Evolutionary conservation across 208 protist species (phyloP), one percentile per base, ranked within the genome.

Genomic region (Borovskyia barvae): DNA sequence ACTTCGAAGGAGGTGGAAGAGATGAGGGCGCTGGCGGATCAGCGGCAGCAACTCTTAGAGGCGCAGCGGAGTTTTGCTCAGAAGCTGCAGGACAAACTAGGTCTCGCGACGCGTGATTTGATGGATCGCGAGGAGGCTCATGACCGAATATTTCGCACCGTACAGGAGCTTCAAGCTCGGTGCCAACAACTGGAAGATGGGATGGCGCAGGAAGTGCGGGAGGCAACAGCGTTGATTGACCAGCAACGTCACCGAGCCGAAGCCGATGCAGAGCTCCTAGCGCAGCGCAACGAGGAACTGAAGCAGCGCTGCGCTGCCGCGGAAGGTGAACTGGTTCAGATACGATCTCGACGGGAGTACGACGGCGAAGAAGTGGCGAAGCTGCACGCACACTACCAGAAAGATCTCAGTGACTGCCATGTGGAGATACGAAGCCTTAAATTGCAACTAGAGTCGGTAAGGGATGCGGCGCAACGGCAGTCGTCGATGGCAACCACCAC

Each of bases 371-470:
- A 63, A n/a, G 32, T 42, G 28, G 58, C 36, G 28, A 32, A 62
- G 19, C 56, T 59, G 2, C 57, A 64, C 7, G 24, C 33, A 8
- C 53, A 61, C n/a, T 54, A 71, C 17, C 54, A 59, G 29, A 45
- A 55, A 17, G 45, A 49, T 17, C 19, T 68, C 4, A 32, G 46
- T 36, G 62, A 60, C 9, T 58, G 58, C 19, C 39, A 50, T 25
- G 56, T 80, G 17, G 77, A 82, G 47, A 42, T 58, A 11, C 57
- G 56, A 9, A 73, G 66, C 28, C 42, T 73, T 17, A 42, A 64
- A 33, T 46, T 73, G 36, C 66, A 62, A 37, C 66, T 73, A 28
- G 66, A 73, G 58, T 28, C 32, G 2, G n/a, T 75, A 19, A 37
- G 56, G 0, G 51, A 43, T 11, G 63, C 45, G 11, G 66, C 69